These are phyloP conservation scores for Epichloe sibirici DNA, from an alignment of 2,329 filamentous ascomycete genomes.

Conservation along the genomic window DNA sequence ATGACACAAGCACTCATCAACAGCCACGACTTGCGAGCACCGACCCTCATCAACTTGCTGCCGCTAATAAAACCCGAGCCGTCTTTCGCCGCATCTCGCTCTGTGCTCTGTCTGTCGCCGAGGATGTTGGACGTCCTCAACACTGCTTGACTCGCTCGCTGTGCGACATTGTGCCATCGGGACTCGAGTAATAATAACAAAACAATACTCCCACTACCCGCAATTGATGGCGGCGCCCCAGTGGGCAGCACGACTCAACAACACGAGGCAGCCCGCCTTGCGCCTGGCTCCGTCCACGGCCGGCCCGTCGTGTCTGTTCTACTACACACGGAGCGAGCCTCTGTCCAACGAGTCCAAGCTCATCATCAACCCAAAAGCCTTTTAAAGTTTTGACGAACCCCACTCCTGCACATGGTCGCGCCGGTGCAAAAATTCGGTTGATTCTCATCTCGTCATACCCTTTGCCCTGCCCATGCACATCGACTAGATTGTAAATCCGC, in stretches of 20 bases:
- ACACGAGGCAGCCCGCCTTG: too few relatives aligned
- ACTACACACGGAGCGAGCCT: background rate
- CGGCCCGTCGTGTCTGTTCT: background rate
- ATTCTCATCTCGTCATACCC: slow-evolving; percentile 20
- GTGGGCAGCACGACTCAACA: background rate
- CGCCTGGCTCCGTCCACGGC: background rate
- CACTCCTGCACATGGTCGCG: slow-evolving; percentile 17
- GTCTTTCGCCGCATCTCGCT: too few relatives aligned
- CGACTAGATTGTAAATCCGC: slow-evolving; percentile 13
- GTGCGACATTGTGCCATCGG: too few relatives aligned
- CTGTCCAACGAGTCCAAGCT: slow-evolving; percentile 3
- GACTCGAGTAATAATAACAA: too few relatives aligned
- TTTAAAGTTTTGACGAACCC: slow-evolving; percentile 10
- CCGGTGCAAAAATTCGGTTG: slow-evolving; percentile 12
- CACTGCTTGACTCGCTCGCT: too few relatives aligned
- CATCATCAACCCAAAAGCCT: slow-evolving; percentile 9
- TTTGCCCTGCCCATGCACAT: slow-evolving; percentile 9
- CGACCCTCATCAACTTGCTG: too few relatives aligned
- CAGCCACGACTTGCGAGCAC: background rate
- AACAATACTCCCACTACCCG: too few relatives aligned
- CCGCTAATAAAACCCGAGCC: too few relatives aligned
- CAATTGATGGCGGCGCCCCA: background rate
- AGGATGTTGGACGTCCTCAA: too few relatives aligned
- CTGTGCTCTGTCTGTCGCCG: too few relatives aligned
- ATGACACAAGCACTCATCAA: background rate